Base-by-base conservation (phyloP, 2,329 filamentous ascomycete genomes). In the Penicillium digitatum region DNA sequence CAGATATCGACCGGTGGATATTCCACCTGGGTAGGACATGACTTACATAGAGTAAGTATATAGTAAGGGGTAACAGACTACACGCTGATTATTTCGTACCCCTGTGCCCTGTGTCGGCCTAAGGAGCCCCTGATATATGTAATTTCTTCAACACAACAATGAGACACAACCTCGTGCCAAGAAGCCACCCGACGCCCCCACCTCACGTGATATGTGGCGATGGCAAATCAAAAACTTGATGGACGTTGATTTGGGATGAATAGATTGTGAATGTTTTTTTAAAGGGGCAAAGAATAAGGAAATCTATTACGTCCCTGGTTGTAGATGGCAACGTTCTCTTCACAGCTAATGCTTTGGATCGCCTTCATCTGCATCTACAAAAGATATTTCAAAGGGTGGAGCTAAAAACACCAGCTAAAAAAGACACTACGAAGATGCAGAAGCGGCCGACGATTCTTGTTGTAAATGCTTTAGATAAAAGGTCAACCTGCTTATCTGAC, bases 161-260 rank as follows among this genome's bases (percentile, higher is more conserved):
- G 40, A 34, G 24, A 40, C 40, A 20, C 37, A 37, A 24, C 50
- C 40, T 26, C 29, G 43, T 34, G 49, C 50, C 50, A 52, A 48
- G 51, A 53, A 50, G 29, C 38, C 47, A 40, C 46, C 46, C 47
- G 44, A 34, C 45, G 48, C 56, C 58, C 57, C 58, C 44, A 51
- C 56, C 11, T 29, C 59, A 61, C 59, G 57, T 61, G 54, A 61
- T 27, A 37, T n/a, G 54, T 61, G 59, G 59, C 59, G 18, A 60
- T 26, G 42, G 27, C 42, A 31, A 40, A 39, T 37, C 9, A 20
- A 42, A 40, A 49, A 54, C 39, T 10, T 35, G 48, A 44, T 47
- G 26, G 20, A 46, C 46, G 26, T 37, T 32, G 51, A 27, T 48
- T 42, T 42, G 22, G 22, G 9, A 43, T 29, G 22, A 31, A 34